phyloP scores from a whole-genome alignment of 2,329 filamentous ascomycete species.

The Colletotrichum aenigma region DNA sequence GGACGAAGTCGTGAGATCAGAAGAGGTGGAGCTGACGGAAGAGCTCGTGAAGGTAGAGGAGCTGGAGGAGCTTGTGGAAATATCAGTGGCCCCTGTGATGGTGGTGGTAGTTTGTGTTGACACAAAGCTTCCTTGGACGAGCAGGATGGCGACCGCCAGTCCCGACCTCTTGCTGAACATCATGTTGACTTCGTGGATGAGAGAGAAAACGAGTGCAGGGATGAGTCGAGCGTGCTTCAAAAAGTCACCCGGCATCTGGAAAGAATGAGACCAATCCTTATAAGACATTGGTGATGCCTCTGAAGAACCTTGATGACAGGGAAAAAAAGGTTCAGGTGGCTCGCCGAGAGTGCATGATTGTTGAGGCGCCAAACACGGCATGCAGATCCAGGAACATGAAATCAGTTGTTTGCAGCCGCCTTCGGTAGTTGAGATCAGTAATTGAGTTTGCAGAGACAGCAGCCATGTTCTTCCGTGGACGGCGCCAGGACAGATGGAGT shows the following conservation, averaged over 20 bases:
- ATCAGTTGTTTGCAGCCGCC: not conserved
- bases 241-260: not conserved
- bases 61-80: not conserved
- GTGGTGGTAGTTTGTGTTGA: not conserved
- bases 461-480: not conserved
- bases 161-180: not conserved
- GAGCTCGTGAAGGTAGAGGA: not conserved
- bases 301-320: not conserved
- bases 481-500: not conserved
- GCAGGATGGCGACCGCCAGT: not conserved
- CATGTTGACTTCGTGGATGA: not conserved
- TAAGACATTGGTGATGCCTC: not conserved
- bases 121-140: not conserved
- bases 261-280: not conserved
- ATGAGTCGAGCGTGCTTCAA: not conserved
- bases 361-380: not conserved
- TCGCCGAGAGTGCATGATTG: not conserved
- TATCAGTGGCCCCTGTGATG: not conserved
- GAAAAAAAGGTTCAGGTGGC: not conserved
- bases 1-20: not conserved
- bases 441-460: not conserved
- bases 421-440: not conserved
- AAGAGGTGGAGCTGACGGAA: not conserved
- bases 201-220: not conserved
- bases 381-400: not conserved